These are phyloP conservation scores for Cutaneotrichosporon dermatis DNA, from an alignment of 1,284 basidiomycete genomes.

Conservation along the genomic window DNA sequence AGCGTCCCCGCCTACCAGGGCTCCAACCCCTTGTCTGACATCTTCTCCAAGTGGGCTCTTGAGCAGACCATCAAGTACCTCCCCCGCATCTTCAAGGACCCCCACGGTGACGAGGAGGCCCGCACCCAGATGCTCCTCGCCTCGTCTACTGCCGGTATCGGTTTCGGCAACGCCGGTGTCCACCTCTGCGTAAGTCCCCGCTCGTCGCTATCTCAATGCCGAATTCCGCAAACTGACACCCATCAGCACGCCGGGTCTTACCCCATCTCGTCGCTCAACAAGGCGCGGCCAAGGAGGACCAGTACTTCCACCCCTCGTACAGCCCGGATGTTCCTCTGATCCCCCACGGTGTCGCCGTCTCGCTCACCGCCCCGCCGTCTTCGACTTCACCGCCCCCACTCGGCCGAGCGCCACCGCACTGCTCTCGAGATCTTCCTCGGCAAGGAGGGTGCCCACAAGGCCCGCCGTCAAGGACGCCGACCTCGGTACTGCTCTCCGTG, in stretches of 20 bases:
- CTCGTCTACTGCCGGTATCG: constrained; percentile 73
- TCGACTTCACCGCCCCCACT: constrained; percentile 88
- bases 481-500: constrained; percentile 74
- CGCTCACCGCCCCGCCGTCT: constrained; percentile 81
- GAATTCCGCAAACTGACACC: neutral
- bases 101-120: constrained; percentile 69
- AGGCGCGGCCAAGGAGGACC: constrained; percentile 84
- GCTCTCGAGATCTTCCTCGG: constrained; percentile 77
- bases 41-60: constrained; percentile 93
- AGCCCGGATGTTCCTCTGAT: constrained; percentile 78
- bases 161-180: constrained; percentile 90
- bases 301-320: constrained; percentile 68
- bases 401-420: constrained; percentile 83
- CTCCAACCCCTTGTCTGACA: constrained; percentile 91
- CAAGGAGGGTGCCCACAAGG: constrained; percentile 62
- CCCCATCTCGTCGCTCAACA: constrained; percentile 85
- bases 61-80: constrained; percentile 85
- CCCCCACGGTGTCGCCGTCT: constrained; percentile 84
- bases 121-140: constrained; percentile 76
- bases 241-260: constrained; percentile 40
- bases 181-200: constrained; percentile 59
- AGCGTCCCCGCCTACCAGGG: constrained; percentile 84
- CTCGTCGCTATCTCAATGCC: neutral
- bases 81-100: constrained; percentile 77
- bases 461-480: constrained; percentile 75